A percentile compares a stretch with the other conserved stretches of the same genome.
phyloP scores from a whole-genome alignment of 2,329 filamentous ascomycete genomes.

The Aspergillus intermedius region DNA sequence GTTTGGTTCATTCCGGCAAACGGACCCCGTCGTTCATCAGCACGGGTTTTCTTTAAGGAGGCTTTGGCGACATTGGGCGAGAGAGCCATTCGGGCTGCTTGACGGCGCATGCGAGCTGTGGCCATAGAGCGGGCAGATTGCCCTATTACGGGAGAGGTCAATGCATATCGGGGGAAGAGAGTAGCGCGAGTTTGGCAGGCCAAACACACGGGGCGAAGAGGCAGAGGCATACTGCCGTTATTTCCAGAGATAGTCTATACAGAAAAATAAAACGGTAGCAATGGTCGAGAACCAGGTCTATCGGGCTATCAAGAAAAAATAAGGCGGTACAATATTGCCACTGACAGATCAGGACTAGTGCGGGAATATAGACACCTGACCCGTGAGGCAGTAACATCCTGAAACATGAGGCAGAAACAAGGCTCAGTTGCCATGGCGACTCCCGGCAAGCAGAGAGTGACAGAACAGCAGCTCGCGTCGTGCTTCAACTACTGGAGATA shows the following conservation, averaged over 20 bases:
- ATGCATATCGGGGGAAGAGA: constrained; percentile 4
- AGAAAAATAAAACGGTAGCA: no score
- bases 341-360: constrained; percentile 7
- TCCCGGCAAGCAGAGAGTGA: constrained; percentile 16
- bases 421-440: constrained; percentile 27
- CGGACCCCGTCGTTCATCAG: constrained; percentile 44
- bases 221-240: constrained; percentile 23
- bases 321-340: constrained; percentile 2
- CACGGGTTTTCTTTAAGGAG: constrained; percentile 30
- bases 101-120: constrained; percentile 26
- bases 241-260: no score
- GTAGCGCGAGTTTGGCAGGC: constrained; percentile 25
- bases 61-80: constrained; percentile 26
- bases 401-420: constrained; percentile 2
- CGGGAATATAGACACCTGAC: constrained; percentile 9
- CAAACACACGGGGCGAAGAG: constrained; percentile 25
- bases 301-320: constrained; percentile 1
- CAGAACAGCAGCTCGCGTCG: not conserved
- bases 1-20: constrained; percentile 56
- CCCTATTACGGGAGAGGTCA: constrained; percentile 16
- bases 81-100: constrained; percentile 32
- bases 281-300: not conserved
- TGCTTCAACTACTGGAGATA: not conserved
- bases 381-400: constrained; percentile 6
- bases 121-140: constrained; percentile 28